These are phyloP conservation scores for Leccinum variabile DNA, from an alignment of 1,284 basidiomycete genomes.

Conservation along the genomic window DNA sequence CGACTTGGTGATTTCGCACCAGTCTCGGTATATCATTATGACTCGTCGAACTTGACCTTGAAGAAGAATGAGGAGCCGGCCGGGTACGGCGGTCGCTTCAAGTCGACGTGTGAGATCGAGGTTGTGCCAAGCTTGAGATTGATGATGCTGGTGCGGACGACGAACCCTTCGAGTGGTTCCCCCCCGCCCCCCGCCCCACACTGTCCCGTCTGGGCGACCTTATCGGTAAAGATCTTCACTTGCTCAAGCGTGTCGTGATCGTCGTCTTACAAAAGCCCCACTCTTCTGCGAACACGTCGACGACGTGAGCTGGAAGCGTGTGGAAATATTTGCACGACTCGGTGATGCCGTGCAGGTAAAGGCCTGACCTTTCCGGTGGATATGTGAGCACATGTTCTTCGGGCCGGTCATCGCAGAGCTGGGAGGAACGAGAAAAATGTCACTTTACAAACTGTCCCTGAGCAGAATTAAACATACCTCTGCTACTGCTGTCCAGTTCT, in stretches of 20 bases:
- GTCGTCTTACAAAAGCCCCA: conserved; percentile 88
- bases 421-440: neutral
- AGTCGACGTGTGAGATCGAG: neutral
- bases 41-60: conserved; percentile 99
- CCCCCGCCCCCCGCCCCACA: conserved; percentile 56
- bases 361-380: conserved; percentile 78
- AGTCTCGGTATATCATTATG: conserved; percentile 99
- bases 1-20: conserved; percentile 90
- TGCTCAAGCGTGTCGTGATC: conserved; percentile 61
- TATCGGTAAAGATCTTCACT: conserved; percentile 73
- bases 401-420: conserved; percentile 89
- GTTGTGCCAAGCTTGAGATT: conserved; percentile 33
- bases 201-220: conserved; percentile 65
- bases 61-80: conserved; percentile 93
- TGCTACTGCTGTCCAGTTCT: conserved; percentile 87
- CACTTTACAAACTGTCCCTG: neutral
- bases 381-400: conserved; percentile 97
- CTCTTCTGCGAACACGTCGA: conserved; percentile 81
- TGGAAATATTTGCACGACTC: conserved; percentile 68
- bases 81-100: conserved; percentile 62
- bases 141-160: conserved; percentile 60
- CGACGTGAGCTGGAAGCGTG: conserved; percentile 68
- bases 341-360: conserved; percentile 95
- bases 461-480: conserved; percentile 56
- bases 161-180: conserved; percentile 55